Evolutionary conservation across 176 grass and related monocot species (phyloP).

Genomic region (Stipa capillata): DNA sequence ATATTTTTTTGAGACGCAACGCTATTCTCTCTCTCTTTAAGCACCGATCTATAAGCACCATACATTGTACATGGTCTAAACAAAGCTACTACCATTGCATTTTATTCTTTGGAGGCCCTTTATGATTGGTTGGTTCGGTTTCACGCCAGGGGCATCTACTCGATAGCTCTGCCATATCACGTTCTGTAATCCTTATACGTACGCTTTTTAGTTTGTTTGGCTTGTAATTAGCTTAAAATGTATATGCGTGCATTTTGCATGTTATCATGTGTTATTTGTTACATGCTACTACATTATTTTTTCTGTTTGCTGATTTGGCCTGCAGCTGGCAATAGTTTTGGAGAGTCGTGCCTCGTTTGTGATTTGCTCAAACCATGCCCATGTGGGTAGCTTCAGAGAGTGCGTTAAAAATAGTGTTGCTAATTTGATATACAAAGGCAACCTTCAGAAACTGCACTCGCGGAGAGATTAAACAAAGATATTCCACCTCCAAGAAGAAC

Average conservation of each 20-base stretch:
- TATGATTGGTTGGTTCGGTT: neutral
- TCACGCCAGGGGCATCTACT: constrained; percentile 9
- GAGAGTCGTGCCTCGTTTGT: no score
- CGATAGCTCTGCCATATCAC: neutral
- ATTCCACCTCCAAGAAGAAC: no score
- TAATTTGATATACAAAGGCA: neutral
- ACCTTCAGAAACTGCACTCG: neutral
- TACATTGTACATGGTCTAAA: no score
- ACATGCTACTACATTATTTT: neutral
- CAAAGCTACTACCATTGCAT: neutral
- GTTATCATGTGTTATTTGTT: neutral
- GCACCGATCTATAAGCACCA: no score
- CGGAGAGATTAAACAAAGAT: no score
- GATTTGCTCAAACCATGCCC: no score
- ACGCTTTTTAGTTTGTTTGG: neutral
- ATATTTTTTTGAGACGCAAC: no score
- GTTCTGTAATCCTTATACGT: constrained; percentile 13
- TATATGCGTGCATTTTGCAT: constrained; percentile 6
- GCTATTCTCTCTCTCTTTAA: no score
- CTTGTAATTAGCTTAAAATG: constrained; percentile 30
- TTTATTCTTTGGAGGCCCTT: neutral
- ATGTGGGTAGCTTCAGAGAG: neutral
- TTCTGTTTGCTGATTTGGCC: neutral
- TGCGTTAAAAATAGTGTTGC: neutral
- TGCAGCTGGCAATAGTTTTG: neutral